Base-by-base conservation (phyloP, 768 basidiomycete genomes). In the Suillus ampliporus region DNA sequence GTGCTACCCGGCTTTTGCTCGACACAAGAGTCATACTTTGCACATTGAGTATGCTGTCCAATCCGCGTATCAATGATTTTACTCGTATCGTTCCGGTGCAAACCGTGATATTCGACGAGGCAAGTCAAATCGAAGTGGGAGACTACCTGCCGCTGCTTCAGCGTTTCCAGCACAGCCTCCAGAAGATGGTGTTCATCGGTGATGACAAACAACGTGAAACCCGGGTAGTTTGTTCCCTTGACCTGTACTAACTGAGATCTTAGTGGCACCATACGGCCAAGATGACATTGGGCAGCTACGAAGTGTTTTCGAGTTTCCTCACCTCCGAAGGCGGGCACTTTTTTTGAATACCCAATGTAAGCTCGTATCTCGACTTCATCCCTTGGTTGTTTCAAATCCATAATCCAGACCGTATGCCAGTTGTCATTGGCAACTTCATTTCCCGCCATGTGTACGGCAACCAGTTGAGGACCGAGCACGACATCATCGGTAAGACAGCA, bases 251-350 rank as follows among this genome's bases (percentile, higher is more conserved):
- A 60, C 66, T 46, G 2, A 14, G 38, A 31, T 19, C 17, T 40
- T 60, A 94, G 92, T 94, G 66, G 88, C 92, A 57, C 92, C 92
- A 3, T 85, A 81, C 83, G 92, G 91, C 10, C 84, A 89, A 65
- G 92, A 92, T 62, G 83, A 89, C 23, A 74, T 89, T 41, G 71
- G 79, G 57, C 80, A 83, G n/a, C 79, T 94, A 19, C 80, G 86
- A 61, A 92, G 90, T 64, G 84, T 94, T 31, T 94, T 94, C 81
- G 91, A 93, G 69, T 70, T 90, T 15, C 17, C 74, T 0, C 90
- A 93, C 73, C 78, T 94, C 17, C 75, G 74, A 2, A 70, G 72
- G 14, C 68, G 75, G 41, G 80, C 81, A 0, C 43, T 82, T 5
- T 87, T 92, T 68, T 76, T 94, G 10, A 76, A 90, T 68, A 91